Evolutionary conservation across 768 basidiomycete species (phyloP).

Genomic region (Hirschioporus abietinus): DNA sequence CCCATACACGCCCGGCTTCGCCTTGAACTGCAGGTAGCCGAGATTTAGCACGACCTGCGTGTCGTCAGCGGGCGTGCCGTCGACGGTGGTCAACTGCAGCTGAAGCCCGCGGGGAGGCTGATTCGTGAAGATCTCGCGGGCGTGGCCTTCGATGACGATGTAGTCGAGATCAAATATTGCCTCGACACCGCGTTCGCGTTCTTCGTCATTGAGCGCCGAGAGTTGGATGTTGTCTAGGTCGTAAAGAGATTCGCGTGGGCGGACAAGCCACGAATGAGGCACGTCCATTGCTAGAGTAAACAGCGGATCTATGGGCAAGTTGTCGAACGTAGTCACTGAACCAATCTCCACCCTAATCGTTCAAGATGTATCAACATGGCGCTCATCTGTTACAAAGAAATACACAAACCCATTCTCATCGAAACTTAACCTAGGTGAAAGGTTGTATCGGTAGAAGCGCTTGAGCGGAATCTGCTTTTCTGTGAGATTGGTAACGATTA

Average conservation of each 20-base stretch:
- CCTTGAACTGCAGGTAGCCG: constrained; percentile 95
- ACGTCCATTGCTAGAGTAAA: constrained; percentile 94
- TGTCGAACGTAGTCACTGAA: constrained; percentile 57
- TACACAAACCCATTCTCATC: constrained; percentile 61
- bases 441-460: constrained; percentile 83
- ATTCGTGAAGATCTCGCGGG: constrained; percentile 61
- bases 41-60: constrained; percentile 93
- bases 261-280: constrained; percentile 87
- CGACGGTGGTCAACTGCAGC: constrained; percentile 61
- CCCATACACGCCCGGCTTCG: constrained; percentile 81
- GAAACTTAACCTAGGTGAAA: constrained; percentile 53
- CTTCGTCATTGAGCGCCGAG: constrained; percentile 51
- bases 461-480: constrained; percentile 73
- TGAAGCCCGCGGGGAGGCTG: constrained; percentile 87
- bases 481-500: constrained; percentile 1
- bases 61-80: constrained; percentile 56
- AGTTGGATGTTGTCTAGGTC: constrained; percentile 97
- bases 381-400: constrained; percentile 3
- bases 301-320: constrained; percentile 79
- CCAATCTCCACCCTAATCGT: constrained; percentile 48
- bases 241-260: constrained; percentile 81
- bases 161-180: constrained; percentile 87
- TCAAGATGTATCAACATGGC: neutral
- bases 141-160: constrained; percentile 91
- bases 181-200: constrained; percentile 50